A percentile compares a stretch with the other conserved stretches of the same genome.
Conservation (phyloP, 2,329 filamentous ascomycete genomes). For the Aspergillus uvarum region DNA sequence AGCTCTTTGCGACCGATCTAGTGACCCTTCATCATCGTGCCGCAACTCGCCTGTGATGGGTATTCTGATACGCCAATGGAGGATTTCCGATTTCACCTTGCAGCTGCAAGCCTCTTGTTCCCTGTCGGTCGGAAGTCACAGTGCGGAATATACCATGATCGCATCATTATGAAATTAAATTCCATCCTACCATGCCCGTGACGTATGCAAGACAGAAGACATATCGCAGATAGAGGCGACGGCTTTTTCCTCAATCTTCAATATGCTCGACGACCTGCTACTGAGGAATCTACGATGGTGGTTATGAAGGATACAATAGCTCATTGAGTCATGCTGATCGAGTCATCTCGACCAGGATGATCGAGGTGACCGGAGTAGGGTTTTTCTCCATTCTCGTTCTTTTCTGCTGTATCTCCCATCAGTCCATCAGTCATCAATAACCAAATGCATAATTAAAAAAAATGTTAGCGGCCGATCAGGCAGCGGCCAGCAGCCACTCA, state of each 20-base stretch:
- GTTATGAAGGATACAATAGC: neutral
- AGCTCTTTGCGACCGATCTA: neutral
- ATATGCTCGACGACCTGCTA: neutral
- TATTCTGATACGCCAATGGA: slow-evolving; percentile 9
- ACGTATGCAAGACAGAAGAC: slow-evolving; percentile 5
- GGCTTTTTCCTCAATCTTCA: neutral
- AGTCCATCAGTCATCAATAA: neutral
- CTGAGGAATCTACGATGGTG: too few species aligned
- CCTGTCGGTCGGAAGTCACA: slow-evolving; percentile 11
- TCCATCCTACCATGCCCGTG: slow-evolving; percentile 1
- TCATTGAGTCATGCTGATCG: neutral
- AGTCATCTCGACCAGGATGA: neutral
- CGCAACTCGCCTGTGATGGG: neutral
- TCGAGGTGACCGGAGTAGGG: too few species aligned
- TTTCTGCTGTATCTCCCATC: neutral
- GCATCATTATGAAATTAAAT: neutral
- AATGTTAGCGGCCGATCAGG: slow-evolving; percentile 21
- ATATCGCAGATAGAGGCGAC: neutral
- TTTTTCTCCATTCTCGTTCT: neutral
- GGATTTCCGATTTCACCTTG: slow-evolving; percentile 3
- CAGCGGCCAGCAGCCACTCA: slow-evolving; percentile 18
- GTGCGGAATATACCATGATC: neutral
- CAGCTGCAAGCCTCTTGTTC: slow-evolving; percentile 12
- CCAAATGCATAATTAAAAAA: neutral
- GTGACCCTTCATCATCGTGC: slow-evolving; percentile 1